These are phyloP conservation scores for Ligustrum vulgare DNA, from an alignment of 257 asterid species.

Conservation along the genomic window DNA sequence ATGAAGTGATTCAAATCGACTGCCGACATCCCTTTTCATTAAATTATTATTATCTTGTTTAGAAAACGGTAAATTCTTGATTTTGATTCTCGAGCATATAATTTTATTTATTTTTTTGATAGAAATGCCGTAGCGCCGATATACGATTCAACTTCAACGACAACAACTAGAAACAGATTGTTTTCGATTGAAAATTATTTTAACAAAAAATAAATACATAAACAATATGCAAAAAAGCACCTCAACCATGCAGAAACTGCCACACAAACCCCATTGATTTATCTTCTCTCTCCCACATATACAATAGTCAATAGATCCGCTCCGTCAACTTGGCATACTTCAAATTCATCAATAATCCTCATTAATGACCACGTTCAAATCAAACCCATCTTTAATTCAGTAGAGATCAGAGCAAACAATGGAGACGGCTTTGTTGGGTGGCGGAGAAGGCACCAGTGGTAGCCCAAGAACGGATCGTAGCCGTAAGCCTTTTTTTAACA, in stretches of 20 bases:
- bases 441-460: constrained; percentile 33
- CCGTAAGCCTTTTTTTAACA: constrained; percentile 27
- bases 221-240: neutral
- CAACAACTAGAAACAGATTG: too few relatives aligned
- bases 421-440: constrained; percentile 54
- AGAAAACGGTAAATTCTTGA: too few relatives aligned
- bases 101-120: too few relatives aligned
- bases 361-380: neutral
- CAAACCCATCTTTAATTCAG: constrained; percentile 19
- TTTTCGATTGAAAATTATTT: too few relatives aligned
- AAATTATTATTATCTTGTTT: too few relatives aligned
- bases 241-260: neutral
- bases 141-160: too few relatives aligned
- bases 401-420: constrained; percentile 31
- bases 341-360: neutral
- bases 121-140: too few relatives aligned
- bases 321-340: neutral
- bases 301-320: neutral
- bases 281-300: neutral
- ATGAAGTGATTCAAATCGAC: neutral
- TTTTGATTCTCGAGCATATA: too few relatives aligned
- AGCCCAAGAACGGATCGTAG: constrained; percentile 26
- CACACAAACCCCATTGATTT: neutral
- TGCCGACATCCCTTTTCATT: neutral
- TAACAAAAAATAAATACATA: too few relatives aligned